Base-by-base conservation (phyloP, 2,329 filamentous ascomycete genomes). In the Plenodomus biglobosus region DNA sequence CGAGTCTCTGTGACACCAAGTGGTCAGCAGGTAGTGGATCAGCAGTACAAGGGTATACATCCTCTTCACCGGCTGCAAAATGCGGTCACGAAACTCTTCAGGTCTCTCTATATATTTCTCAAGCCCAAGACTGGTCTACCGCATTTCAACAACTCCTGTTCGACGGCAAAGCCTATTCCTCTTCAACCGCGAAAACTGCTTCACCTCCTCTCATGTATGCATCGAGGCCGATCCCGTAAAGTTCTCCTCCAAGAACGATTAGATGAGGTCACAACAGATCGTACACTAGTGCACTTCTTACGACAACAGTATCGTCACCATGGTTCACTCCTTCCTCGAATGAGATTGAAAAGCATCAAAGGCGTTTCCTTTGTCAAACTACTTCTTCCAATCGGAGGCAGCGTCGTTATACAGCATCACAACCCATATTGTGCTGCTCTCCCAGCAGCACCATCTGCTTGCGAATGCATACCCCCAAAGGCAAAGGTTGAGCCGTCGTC, bases 351-450 rank as follows among this genome's bases (percentile, higher is more conserved):
- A 3, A 50, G 37, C 17, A 49, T 66, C 2, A 51, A 54, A 38
- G 55, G 57, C 0, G 61, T 66, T 0, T 55, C 38, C 30, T 64
- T 66, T 20, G 52, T 59, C 19, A 62, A 61, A 27, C 56, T 64
- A 32, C 44, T 40, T 2, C 55, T 61, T 5, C 50, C 47, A 3
- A 40, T 56, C 15, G 58, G 59, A 10, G 56, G 51, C 18, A 62
- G 49, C 11, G 62, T 66, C 0, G 58, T 59, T 24, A 47, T 66
- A 10, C 49, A 55, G 17, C 46, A 54, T 13, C 60, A 62, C 34
- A 40, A 50, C 10, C 40, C 51, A 1, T 58, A 52, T 36, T 66
- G 61, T 30, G 17, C 42, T 2, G 30, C 36, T 3, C 34, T 30
- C 2, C 16, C n/a, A 8, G 37, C 35, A n/a, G 21, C 30, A 13